A percentile compares a stretch with the other conserved stretches of the same genome.
Evolutionary conservation across 306 rosid species (phyloP).

Genomic region (Cucumis hystrix): DNA sequence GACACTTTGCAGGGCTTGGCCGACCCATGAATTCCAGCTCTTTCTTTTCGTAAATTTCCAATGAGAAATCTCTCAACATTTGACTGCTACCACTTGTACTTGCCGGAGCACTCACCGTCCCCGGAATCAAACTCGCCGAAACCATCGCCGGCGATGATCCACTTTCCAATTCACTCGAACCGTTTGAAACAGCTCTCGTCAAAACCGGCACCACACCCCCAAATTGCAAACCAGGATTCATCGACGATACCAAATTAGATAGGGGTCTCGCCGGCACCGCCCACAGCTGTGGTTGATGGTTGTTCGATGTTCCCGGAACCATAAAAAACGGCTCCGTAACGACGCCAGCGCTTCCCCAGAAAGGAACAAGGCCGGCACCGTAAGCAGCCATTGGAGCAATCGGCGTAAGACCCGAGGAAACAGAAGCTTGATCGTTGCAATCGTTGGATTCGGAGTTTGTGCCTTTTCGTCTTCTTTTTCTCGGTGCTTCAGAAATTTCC

Average conservation of each 20-base stretch:
- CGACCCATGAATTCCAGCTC: slow-evolving; percentile 59
- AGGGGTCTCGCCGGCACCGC: slow-evolving; percentile 64
- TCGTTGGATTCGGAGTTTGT: slow-evolving; percentile 40
- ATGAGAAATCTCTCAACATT: slow-evolving; percentile 55
- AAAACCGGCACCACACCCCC: slow-evolving; percentile 11
- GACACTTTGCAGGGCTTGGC: slow-evolving; percentile 19
- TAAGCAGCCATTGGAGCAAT: slow-evolving; percentile 22
- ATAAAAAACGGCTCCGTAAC: slow-evolving; percentile 44
- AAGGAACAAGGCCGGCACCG: slow-evolving; percentile 28
- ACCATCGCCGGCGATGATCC: slow-evolving; percentile 23
- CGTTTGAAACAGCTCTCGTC: slow-evolving; percentile 12
- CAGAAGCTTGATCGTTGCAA: slow-evolving; percentile 29
- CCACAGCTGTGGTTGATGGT: slow-evolving; percentile 48
- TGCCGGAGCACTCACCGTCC: neutral
- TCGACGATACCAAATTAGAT: slow-evolving; percentile 43
- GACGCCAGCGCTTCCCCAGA: slow-evolving; percentile 34
- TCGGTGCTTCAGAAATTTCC: slow-evolving; percentile 17
- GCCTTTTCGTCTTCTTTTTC: slow-evolving; percentile 32
- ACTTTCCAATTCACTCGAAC: slow-evolving; percentile 12
- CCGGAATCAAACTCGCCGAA: slow-evolving; percentile 26
- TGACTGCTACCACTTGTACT: slow-evolving; percentile 15
- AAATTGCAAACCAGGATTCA: slow-evolving; percentile 21
- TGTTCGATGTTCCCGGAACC: slow-evolving; percentile 14
- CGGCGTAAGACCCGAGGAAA: slow-evolving; percentile 59
- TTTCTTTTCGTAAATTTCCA: slow-evolving; percentile 59